Base-by-base conservation (phyloP, 805 yeast genomes). In the Schizosaccharomyces lindneri region DNA sequence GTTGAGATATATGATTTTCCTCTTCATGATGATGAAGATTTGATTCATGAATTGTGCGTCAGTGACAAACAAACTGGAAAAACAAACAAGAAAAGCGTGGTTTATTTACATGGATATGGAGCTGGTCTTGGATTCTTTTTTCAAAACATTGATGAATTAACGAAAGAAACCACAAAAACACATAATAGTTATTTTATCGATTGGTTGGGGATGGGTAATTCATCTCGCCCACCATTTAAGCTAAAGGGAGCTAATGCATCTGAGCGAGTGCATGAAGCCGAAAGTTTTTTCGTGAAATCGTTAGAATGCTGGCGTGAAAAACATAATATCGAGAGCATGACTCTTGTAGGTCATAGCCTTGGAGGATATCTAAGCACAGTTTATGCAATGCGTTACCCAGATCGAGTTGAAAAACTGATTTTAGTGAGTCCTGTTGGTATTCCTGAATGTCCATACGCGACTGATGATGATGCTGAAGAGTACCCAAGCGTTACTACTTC, bases 341-440 rank as follows among this genome's bases (percentile, higher is more conserved):
- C 83, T 61, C 77, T 80, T 55, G 79, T 82, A 70, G 94, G 95
- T 1, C 98, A 90, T 72, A 88, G 96, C 0, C 76, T 93, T 79
- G 98, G 98, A 4, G 96, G 95, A 0, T 90, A 89, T 68, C 67
- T 90, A 27, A 79, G 84, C 69, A 78, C 83, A 0, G 71, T 83
- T 4, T 85, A 87, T 66, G 84, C 86, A 3, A 74, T 81, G 62
- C 75, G 76, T 62, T 72, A 76, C 64, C 87, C 90, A 0, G 72
- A 74, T 1, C 78, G 81, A 57, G 83, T 89, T 64, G 73, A 76
- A 59, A 84, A 83, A 66, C 68, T 90, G 43, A 68, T 88, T n/a
- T 76, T 89, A 74, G 83, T 87, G 5, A 85, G 95, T 0, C 97
- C 97, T 0, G 97, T 95, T 0, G 96, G 95, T 2, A 80, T 93